Conservation (phyloP, 1,284 basidiomycete species). For the Boletellus deceptivus region DNA sequence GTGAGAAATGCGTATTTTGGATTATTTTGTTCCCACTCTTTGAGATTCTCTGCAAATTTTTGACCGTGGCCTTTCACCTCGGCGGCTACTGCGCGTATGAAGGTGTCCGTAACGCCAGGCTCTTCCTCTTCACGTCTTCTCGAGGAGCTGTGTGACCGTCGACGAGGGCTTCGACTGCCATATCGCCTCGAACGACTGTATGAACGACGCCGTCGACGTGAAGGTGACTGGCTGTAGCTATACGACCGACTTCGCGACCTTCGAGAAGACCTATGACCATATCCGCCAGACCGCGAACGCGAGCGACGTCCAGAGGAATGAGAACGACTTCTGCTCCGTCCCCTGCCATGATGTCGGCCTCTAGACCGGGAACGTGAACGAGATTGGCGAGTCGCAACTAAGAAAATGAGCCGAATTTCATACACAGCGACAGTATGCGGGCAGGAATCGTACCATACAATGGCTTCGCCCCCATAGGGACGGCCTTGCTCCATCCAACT, state of each 20-base stretch:
- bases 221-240: slow-evolving; percentile 44
- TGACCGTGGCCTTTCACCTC: slow-evolving; percentile 81
- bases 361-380: slow-evolving; percentile 34
- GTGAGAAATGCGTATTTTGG: slow-evolving; percentile 81
- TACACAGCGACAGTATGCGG: slow-evolving; percentile 4
- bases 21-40: slow-evolving; percentile 77
- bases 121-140: slow-evolving; percentile 41
- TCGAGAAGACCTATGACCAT: slow-evolving; percentile 29
- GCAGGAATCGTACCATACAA: slow-evolving; percentile 64
- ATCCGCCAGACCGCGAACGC: slow-evolving; percentile 49
- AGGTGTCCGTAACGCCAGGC: slow-evolving; percentile 72
- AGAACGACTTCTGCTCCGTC: slow-evolving; percentile 39
- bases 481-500: slow-evolving; percentile 95
- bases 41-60: slow-evolving; percentile 73
- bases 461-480: slow-evolving; percentile 77
- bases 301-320: slow-evolving; percentile 42
- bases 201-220: slow-evolving; percentile 33
- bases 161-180: slow-evolving; percentile 44
- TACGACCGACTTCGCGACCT: slow-evolving; percentile 45
- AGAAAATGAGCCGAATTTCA: background rate
- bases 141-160: slow-evolving; percentile 37
- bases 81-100: slow-evolving; percentile 81
- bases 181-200: slow-evolving; percentile 35
- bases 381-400: slow-evolving; percentile 34
- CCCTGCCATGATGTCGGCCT: slow-evolving; percentile 22